Base-by-base conservation (phyloP, 2,329 filamentous ascomycete species). In the Trichophyton verrucosum region DNA sequence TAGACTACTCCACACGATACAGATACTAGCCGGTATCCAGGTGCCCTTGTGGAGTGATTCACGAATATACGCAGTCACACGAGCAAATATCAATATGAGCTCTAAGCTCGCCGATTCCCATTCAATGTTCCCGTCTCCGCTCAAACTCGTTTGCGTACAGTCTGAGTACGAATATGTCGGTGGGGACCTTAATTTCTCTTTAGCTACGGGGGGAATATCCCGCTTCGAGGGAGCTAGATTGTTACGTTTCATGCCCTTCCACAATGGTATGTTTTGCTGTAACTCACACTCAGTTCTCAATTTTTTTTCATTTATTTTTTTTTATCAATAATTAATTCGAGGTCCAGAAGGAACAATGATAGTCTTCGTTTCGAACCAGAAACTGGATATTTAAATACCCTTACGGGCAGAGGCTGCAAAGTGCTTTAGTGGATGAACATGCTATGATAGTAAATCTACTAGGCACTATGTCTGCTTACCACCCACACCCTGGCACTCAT, bases 1-100 rank as follows among this genome's bases (percentile, higher is more conserved):
- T 58, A 76, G 75, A 81, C 70, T 87, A 87, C 69, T 86, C 83
- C 40, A 88, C 86, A 1, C 78, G 85, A 69, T 88, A 87, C 69
- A 77, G 85, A 61, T 88, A 88, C 71, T 88, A 62, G 58, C 24
- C 30, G 9, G n/a, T 8, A n/a, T 55, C 22, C 2, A 27, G 15
- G 8, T 9, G 13, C n/a, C 22, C 15, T 13, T 11, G 24, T 11
- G 3, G 22, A 51, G 22, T 53, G 22, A 30, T 53, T 22, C 15
- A 27, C 9, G 27, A 36, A 17, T 55, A 36, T 27, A 55, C 4
- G 15, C 11, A 13, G 15, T 17, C 8, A 36, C 20, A 51, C 24
- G 20, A 15, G 13, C 8, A 15, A 7, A 11, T 27, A 27, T 22
- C 22, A 27, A 22, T 5, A 13, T 3, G 24, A 11, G 11, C 3